phyloP scores from a whole-genome alignment of 805 yeast species.

The Yarrowia osloensis region DNA sequence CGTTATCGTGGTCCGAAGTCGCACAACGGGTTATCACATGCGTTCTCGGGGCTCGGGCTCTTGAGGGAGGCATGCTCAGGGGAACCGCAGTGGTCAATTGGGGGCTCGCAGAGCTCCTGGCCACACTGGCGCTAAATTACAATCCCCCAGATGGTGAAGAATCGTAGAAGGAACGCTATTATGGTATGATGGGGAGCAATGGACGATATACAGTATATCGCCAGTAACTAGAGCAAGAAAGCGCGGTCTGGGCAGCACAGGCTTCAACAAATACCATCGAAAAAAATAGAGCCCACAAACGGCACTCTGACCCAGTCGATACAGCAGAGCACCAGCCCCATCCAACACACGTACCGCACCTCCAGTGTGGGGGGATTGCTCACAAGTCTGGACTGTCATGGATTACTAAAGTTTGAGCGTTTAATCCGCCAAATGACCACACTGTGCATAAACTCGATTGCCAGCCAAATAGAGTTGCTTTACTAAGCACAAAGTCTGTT shows the following conservation, averaged over 20 bases:
- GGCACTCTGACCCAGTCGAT: not conserved
- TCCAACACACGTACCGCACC: not conserved
- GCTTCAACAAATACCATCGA: not conserved
- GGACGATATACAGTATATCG: not conserved
- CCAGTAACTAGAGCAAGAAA: not conserved
- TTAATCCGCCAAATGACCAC: slow-evolving; percentile 25
- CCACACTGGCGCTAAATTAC: not conserved
- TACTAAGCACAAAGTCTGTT: slow-evolving; percentile 28
- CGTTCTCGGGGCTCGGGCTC: slow-evolving; percentile 10
- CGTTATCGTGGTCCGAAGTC: slow-evolving; percentile 21
- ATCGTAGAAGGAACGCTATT: not conserved
- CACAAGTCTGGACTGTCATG: slow-evolving; percentile 11
- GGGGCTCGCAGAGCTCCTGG: no score
- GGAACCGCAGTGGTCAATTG: not conserved
- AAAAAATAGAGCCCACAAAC: not conserved
- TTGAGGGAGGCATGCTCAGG: not conserved
- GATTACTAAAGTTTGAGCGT: slow-evolving; percentile 28
- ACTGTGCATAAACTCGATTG: slow-evolving; percentile 26
- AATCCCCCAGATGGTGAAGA: not conserved
- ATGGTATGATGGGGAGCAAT: slow-evolving; percentile 11
- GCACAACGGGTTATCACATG: slow-evolving; percentile 14
- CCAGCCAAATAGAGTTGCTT: slow-evolving; percentile 18
- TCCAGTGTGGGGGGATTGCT: not conserved
- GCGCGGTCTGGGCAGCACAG: not conserved
- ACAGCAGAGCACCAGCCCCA: not conserved